Conservation (phyloP, 1,284 basidiomycete species). For the Thelephora terrestris region DNA sequence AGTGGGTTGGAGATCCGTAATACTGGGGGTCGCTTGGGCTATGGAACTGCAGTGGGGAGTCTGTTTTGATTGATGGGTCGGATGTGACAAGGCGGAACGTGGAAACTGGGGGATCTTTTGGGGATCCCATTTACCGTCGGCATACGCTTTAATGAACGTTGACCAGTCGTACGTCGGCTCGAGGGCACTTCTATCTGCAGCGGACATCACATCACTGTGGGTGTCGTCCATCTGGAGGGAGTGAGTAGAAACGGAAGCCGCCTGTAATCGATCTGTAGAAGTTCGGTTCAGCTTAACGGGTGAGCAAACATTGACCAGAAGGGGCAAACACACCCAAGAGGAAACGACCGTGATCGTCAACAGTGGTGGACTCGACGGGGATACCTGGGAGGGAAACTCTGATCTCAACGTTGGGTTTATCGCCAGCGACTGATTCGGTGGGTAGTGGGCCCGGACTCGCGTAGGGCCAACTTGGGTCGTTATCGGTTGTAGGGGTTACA, state of each 20-base stretch:
- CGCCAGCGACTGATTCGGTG: background rate
- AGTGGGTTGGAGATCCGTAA: constrained; percentile 4
- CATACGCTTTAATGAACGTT: constrained; percentile 68
- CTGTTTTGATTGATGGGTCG: constrained; percentile 9
- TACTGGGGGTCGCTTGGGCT: background rate
- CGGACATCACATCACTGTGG: constrained; percentile 12
- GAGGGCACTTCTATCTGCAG: constrained; percentile 12
- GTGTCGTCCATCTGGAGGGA: constrained; percentile 13
- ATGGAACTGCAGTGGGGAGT: background rate
- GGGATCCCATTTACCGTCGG: constrained; percentile 74
- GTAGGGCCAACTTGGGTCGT: constrained; percentile 1
- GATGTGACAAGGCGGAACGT: constrained; percentile 22
- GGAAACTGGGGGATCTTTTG: constrained; percentile 64
- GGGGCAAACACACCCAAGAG: too few species aligned
- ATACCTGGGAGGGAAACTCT: background rate
- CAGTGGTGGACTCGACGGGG: too few species aligned
- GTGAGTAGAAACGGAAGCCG: background rate
- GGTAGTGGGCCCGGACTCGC: background rate
- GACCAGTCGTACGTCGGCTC: constrained; percentile 57
- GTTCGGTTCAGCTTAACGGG: too few species aligned
- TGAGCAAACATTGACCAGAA: too few species aligned
- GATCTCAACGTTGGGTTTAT: background rate
- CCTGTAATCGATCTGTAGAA: too few species aligned
- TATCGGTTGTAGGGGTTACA: constrained; percentile 7
- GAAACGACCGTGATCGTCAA: too few species aligned